These are phyloP conservation scores for Aristolochia contorta DNA, from an alignment of 164 flowering plant species.

Conservation along the genomic window DNA sequence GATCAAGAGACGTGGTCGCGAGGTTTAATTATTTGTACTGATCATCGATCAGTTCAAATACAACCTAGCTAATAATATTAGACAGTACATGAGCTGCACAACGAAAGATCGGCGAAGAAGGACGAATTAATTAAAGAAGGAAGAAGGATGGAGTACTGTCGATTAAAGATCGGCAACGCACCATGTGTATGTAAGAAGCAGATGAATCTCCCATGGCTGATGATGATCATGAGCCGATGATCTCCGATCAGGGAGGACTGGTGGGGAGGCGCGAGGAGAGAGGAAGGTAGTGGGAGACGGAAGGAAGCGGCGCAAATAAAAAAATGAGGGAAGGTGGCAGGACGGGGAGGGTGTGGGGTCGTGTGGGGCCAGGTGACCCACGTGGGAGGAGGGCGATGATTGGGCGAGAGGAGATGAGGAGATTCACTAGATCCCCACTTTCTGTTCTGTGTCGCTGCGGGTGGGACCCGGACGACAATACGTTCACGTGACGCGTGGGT, in stretches of 20 bases:
- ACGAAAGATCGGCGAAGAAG: background rate
- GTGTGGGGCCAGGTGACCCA: constrained; percentile 38
- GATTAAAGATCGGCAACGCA: background rate
- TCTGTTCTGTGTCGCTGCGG: constrained; percentile 4
- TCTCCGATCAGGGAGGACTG: background rate
- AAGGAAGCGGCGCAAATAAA: background rate
- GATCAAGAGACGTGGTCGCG: too few species aligned
- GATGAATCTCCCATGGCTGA: constrained; percentile 3
- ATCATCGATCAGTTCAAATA: background rate
- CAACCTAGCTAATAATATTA: too few species aligned
- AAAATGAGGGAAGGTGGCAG: background rate
- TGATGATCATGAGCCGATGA: background rate
- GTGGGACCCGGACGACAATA: constrained; percentile 4
- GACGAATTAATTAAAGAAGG: background rate
- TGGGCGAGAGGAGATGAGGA: constrained; percentile 49
- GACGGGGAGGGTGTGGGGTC: background rate
- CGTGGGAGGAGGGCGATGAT: constrained; percentile 43
- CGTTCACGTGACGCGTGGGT: constrained; percentile 32
- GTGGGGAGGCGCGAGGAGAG: background rate
- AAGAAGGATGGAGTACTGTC: background rate
- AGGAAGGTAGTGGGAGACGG: background rate
- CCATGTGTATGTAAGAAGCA: constrained; percentile 7
- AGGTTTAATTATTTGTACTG: too few species aligned
- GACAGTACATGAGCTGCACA: too few species aligned
- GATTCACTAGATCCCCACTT: constrained; percentile 11